Conservation (phyloP, 139 green algal species). For the Astrephomene gubernaculifera region DNA sequence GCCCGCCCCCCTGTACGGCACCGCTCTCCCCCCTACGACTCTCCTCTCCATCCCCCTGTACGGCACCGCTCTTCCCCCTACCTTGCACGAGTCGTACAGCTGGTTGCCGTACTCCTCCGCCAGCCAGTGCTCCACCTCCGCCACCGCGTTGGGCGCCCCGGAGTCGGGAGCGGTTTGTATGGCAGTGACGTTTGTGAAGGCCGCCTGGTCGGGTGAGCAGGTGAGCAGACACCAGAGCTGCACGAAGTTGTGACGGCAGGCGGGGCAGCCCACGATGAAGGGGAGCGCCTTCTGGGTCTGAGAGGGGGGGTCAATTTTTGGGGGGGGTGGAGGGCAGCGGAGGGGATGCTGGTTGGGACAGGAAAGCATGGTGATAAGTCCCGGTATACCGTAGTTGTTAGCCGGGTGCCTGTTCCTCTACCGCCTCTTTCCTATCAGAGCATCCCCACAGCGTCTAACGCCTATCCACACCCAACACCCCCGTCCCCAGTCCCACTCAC, state of each 20-base stretch:
- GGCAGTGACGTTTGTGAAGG: constrained; percentile 84
- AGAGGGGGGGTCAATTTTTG: not conserved
- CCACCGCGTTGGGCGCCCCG: constrained; percentile 42
- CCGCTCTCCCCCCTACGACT: not conserved
- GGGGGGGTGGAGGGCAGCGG: not conserved
- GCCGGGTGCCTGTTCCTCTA: no score
- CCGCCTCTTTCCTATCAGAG: no score
- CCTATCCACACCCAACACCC: no score
- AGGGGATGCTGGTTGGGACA: not conserved
- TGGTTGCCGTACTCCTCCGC: constrained; percentile 58
- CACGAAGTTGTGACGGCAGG: constrained; percentile 93
- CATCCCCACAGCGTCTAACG: no score
- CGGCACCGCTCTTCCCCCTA: not conserved
- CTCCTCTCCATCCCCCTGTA: not conserved
- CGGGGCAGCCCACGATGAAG: constrained; percentile 90
- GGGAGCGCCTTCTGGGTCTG: constrained; percentile 76
- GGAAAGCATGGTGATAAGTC: no score
- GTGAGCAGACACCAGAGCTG: constrained; percentile 83
- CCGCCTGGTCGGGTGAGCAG: constrained; percentile 85
- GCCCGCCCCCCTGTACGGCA: no score
- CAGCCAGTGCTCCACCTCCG: constrained; percentile 74
- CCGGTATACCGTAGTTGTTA: no score
- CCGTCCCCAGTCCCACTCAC: constrained; percentile 44
- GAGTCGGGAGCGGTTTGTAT: constrained; percentile 63
- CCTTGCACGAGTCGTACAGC: constrained; percentile 88